phyloP scores from a whole-genome alignment of 2,329 filamentous ascomycete genomes.

The Sclerotinia subarctica region DNA sequence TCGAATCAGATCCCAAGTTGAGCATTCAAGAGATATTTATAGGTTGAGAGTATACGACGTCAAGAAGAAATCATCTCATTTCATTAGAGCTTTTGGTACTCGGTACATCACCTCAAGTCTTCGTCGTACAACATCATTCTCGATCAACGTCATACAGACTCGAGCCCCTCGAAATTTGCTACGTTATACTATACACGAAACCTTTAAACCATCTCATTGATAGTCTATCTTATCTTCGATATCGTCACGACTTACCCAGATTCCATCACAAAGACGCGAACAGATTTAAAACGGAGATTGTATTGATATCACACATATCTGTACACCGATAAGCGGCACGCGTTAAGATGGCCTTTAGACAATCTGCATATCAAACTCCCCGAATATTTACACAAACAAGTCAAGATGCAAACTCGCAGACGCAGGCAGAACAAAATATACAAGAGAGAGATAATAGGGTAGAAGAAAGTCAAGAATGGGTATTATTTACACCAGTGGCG shows the following conservation, averaged over 20 bases:
- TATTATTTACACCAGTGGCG: conserved; percentile 81
- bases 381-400: conserved; percentile 46
- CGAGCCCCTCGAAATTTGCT: neutral
- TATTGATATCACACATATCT: neutral
- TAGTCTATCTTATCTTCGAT: neutral
- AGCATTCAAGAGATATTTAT: neutral
- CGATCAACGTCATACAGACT: conserved; percentile 3
- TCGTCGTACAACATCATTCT: neutral
- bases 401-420: conserved; percentile 34
- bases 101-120: neutral
- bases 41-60: neutral
- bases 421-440: conserved; percentile 30
- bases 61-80: neutral
- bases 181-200: neutral
- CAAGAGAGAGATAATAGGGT: conserved; percentile 37
- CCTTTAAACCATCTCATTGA: neutral
- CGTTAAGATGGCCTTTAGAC: conserved; percentile 21
- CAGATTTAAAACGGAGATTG: neutral
- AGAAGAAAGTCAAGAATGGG: conserved; percentile 87
- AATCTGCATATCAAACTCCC: conserved; percentile 38
- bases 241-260: neutral
- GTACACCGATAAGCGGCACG: neutral
- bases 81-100: too few relatives aligned
- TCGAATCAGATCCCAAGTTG: neutral
- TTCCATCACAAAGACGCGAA: conserved; percentile 1